Conservation (phyloP, 805 yeast genomes). For the Hanseniaspora occidentalis region DNA sequence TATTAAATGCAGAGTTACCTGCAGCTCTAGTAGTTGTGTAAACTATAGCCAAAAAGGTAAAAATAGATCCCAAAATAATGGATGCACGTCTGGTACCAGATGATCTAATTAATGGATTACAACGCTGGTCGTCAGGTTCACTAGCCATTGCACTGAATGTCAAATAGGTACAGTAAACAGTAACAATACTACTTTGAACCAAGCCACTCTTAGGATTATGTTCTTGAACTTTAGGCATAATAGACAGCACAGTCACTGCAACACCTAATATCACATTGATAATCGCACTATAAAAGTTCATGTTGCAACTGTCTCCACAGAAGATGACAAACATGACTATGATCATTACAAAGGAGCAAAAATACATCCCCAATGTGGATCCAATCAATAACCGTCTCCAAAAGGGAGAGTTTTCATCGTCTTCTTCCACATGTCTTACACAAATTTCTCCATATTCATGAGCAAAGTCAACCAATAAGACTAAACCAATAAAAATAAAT, state of each 20-base stretch:
- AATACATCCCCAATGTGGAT: slow-evolving; percentile 79
- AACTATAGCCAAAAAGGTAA: slow-evolving; percentile 90
- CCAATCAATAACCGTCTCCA: slow-evolving; percentile 79
- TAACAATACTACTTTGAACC: slow-evolving; percentile 94
- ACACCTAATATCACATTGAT: slow-evolving; percentile 58
- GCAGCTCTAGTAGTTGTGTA: slow-evolving; percentile 97
- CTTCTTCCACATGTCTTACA: slow-evolving; percentile 77
- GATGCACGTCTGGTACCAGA: slow-evolving; percentile 83
- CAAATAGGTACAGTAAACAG: slow-evolving; percentile 82
- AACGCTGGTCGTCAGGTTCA: slow-evolving; percentile 87
- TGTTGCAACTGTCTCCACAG: slow-evolving; percentile 67
- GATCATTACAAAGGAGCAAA: slow-evolving; percentile 59
- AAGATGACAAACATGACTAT: slow-evolving; percentile 72
- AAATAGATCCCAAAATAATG: slow-evolving; percentile 78
- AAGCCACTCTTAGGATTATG: slow-evolving; percentile 90
- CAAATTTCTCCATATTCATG: slow-evolving; percentile 98
- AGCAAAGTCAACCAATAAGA: slow-evolving; percentile 88
- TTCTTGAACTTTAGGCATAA: slow-evolving; percentile 79
- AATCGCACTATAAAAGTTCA: slow-evolving; percentile 81
- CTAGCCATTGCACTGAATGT: slow-evolving; percentile 88
- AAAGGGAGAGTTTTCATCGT: slow-evolving; percentile 40
- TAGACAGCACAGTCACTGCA: slow-evolving; percentile 54
- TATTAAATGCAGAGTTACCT: slow-evolving; percentile 55
- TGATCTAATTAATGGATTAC: slow-evolving; percentile 87
- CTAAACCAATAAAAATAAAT: slow-evolving; percentile 80